Conservation (phyloP, 179 eudicot species). For the Actinidia arguta region DNA sequence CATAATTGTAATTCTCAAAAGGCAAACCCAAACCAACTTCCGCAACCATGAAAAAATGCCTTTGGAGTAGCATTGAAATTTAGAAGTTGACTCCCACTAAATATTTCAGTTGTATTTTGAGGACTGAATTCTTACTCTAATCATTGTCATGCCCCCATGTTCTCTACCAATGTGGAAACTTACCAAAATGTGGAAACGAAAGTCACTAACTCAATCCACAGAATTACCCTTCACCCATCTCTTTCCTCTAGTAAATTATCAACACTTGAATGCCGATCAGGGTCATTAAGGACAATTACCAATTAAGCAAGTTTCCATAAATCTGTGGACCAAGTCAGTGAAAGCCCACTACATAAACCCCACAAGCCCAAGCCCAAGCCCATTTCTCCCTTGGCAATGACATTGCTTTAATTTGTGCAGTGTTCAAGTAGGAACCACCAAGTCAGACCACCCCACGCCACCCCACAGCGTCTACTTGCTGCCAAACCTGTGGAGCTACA, state of each 20-base stretch:
- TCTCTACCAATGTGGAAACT: not conserved
- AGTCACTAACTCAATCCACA: not conserved
- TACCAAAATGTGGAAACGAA: not conserved
- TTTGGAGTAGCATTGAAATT: not conserved
- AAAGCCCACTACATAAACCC: slow-evolving; percentile 10
- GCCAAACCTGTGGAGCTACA: slow-evolving; percentile 24
- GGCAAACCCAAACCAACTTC: too few relatives aligned
- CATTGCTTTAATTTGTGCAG: slow-evolving; percentile 11
- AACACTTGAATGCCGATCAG: not conserved
- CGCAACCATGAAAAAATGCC: too few relatives aligned
- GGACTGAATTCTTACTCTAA: not conserved
- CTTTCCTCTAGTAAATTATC: not conserved
- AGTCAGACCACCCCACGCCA: too few relatives aligned
- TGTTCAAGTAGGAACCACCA: slow-evolving; percentile 28
- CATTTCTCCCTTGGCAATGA: too few relatives aligned
- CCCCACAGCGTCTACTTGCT: slow-evolving; percentile 25
- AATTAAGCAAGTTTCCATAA: not conserved
- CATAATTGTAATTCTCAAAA: too few relatives aligned
- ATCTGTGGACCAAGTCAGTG: not conserved
- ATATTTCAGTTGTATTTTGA: not conserved
- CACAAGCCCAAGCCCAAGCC: not conserved
- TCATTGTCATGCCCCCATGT: not conserved
- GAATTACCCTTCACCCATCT: not conserved
- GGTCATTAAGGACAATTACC: not conserved
- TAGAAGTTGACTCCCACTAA: not conserved